Conservation (phyloP, 2,329 filamentous ascomycete species). For the Zymoseptoria passerinii region DNA sequence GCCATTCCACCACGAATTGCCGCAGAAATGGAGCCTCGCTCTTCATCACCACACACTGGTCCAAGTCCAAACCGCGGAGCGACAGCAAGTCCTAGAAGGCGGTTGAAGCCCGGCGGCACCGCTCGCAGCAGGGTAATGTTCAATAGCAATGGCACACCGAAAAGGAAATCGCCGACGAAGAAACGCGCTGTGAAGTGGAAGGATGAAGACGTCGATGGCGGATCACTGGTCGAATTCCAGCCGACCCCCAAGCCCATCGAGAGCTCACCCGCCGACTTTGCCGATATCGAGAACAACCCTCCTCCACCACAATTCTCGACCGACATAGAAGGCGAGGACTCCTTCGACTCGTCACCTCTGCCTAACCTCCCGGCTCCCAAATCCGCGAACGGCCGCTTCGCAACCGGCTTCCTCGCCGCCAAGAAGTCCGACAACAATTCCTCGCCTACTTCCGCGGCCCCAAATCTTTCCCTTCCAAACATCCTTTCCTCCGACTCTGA, state of each 20-base stretch:
- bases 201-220: slow-evolving; percentile 79
- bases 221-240: slow-evolving; percentile 73
- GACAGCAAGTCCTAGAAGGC: slow-evolving; percentile 71
- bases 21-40: slow-evolving; percentile 10
- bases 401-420: slow-evolving; percentile 64
- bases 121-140: slow-evolving; percentile 60
- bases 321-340: slow-evolving; percentile 39
- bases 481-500: slow-evolving; percentile 52
- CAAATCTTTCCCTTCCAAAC: slow-evolving; percentile 50
- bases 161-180: slow-evolving; percentile 59
- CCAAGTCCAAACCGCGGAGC: slow-evolving; percentile 32
- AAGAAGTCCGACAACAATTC: slow-evolving; percentile 59
- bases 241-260: slow-evolving; percentile 69
- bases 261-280: slow-evolving; percentile 39
- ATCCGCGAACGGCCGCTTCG: slow-evolving; percentile 56
- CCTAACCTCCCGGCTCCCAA: slow-evolving; percentile 49
- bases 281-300: slow-evolving; percentile 5
- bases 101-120: slow-evolving; percentile 47
- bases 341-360: slow-evolving; percentile 47
- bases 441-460: slow-evolving; percentile 35
- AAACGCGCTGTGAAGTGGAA: slow-evolving; percentile 85
- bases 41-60: slow-evolving; percentile 8
- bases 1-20: slow-evolving; percentile 20
- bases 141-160: slow-evolving; percentile 59
- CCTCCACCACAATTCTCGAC: slow-evolving; percentile 32